Evolutionary conservation across 352 stramenopile genomes (phyloP).

Genomic region (Lagenidium giganteum): DNA sequence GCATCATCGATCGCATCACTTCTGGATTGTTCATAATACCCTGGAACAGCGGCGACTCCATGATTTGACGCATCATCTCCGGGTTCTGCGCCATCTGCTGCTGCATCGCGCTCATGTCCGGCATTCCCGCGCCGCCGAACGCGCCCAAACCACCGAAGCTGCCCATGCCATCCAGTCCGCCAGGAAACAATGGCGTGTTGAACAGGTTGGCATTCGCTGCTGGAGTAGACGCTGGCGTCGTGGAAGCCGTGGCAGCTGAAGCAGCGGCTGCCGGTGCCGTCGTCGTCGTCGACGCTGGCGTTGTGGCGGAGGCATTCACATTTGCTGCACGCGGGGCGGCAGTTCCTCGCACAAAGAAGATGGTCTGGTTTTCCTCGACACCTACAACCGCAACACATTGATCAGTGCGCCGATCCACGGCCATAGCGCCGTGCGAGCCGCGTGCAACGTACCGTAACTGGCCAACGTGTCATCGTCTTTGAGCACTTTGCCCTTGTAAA

Average conservation of each 20-base stretch:
- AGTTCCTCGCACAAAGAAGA: constrained; percentile 83
- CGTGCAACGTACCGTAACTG: constrained; percentile 56
- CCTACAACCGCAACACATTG: constrained; percentile 19
- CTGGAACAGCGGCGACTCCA: constrained; percentile 91
- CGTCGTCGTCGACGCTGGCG: constrained; percentile 15
- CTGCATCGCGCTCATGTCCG: constrained; percentile 75
- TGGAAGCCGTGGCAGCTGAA: constrained; percentile 8
- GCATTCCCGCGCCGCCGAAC: constrained; percentile 26
- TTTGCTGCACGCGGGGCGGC: constrained; percentile 20
- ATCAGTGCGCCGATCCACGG: background rate
- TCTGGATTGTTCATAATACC: constrained; percentile 94
- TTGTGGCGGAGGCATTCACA: constrained; percentile 5
- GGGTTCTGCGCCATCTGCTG: constrained; percentile 88
- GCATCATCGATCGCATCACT: constrained; percentile 94
- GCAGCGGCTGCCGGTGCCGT: constrained; percentile 10
- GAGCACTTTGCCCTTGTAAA: constrained; percentile 89
- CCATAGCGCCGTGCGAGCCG: background rate
- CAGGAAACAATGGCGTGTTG: constrained; percentile 44
- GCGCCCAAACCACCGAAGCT: constrained; percentile 26
- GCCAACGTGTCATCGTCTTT: constrained; percentile 84
- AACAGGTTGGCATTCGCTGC: constrained; percentile 36
- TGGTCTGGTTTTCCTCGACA: constrained; percentile 73
- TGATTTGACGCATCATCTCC: constrained; percentile 86
- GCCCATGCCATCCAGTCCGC: constrained; percentile 15
- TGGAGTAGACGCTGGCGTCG: constrained; percentile 4